Conservation (phyloP, 352 stramenopile species). For the Peronospora belbahrii region DNA sequence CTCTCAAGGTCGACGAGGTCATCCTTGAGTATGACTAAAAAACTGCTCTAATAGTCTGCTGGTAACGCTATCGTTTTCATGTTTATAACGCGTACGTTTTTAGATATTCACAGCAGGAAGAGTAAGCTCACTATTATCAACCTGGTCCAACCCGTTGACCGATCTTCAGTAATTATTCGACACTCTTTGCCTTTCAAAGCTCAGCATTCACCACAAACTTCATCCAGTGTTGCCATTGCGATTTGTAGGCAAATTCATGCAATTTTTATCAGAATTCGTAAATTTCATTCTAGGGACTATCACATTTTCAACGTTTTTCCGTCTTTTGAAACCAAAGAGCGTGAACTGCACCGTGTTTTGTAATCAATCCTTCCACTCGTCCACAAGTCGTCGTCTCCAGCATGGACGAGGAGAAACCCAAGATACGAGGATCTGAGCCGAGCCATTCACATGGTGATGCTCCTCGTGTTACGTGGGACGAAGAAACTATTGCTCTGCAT, state of each 20-base stretch:
- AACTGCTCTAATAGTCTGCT: neutral
- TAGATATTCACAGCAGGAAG: neutral
- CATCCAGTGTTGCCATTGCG: too few species aligned
- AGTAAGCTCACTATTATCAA: neutral
- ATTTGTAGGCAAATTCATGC: too few species aligned
- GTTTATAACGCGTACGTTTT: neutral
- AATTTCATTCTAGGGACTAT: too few species aligned
- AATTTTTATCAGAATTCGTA: too few species aligned
- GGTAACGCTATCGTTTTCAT: neutral
- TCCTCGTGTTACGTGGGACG: conserved; percentile 85
- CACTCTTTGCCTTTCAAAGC: too few species aligned
- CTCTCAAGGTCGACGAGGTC: conserved; percentile 87
- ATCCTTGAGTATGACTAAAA: conserved; percentile 89
- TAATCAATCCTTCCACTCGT: too few species aligned
- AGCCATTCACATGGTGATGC: conserved; percentile 12
- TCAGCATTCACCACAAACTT: too few species aligned
- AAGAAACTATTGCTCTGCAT: conserved; percentile 88
- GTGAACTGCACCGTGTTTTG: neutral
- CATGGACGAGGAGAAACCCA: conserved; percentile 1
- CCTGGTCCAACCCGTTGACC: neutral
- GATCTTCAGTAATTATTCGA: neutral
- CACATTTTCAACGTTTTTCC: too few species aligned
- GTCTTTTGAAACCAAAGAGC: neutral
- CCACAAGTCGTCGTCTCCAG: neutral
- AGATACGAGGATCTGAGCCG: conserved; percentile 4